Evolutionary conservation across 768 basidiomycete genomes (phyloP).

Genomic region (Podaxis sp.): DNA sequence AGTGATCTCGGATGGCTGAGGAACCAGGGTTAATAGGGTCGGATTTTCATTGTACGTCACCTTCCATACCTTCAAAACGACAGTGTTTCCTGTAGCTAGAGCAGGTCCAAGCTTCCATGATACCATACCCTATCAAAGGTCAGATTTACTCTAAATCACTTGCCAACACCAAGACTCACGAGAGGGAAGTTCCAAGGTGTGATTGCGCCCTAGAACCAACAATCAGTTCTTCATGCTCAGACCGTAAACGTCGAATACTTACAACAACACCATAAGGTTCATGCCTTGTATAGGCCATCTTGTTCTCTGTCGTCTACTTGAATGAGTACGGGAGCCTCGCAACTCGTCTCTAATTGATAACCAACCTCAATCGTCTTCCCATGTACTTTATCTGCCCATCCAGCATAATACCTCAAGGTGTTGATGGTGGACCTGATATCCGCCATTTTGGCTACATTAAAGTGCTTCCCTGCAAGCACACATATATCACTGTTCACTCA

Average conservation of each 20-base stretch:
- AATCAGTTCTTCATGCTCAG: not conserved
- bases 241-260: slow-evolving; percentile 1
- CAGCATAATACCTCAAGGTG: slow-evolving; percentile 74
- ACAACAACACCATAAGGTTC: slow-evolving; percentile 57
- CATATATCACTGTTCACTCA: too few species aligned
- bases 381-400: slow-evolving; percentile 84
- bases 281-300: slow-evolving; percentile 64
- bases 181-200: slow-evolving; percentile 59
- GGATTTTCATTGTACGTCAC: not conserved
- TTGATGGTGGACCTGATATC: slow-evolving; percentile 48
- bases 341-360: not conserved
- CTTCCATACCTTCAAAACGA: slow-evolving; percentile 54
- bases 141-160: not conserved
- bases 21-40: not conserved
- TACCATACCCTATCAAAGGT: slow-evolving; percentile 36
- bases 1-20: slow-evolving; percentile 64
- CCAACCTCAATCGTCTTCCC: slow-evolving; percentile 68
- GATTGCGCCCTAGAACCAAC: slow-evolving; percentile 34
- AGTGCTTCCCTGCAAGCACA: slow-evolving; percentile 45
- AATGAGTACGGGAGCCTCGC: not conserved
- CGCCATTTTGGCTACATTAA: slow-evolving; percentile 36
- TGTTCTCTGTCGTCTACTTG: slow-evolving; percentile 43
- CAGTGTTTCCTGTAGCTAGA: slow-evolving; percentile 69
- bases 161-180: slow-evolving; percentile 7
- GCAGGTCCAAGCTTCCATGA: slow-evolving; percentile 73